These are phyloP conservation scores for Microsporum audouinii DNA, from an alignment of 2,329 filamentous ascomycete species.

Conservation along the genomic window DNA sequence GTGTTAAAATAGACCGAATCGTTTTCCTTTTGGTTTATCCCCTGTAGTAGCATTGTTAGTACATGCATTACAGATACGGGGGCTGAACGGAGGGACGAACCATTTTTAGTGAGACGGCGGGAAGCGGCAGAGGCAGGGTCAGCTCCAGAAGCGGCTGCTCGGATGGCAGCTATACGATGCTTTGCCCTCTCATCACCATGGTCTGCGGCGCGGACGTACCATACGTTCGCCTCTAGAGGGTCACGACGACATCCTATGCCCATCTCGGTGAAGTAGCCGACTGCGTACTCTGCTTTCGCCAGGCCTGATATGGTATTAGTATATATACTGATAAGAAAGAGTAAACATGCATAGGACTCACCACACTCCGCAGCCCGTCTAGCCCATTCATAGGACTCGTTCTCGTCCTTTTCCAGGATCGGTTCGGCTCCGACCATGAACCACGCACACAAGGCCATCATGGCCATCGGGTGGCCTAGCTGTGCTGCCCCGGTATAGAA, in stretches of 20 bases:
- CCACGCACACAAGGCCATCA: slow-evolving; percentile 99
- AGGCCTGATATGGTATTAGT: slow-evolving; percentile 27
- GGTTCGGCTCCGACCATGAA: slow-evolving; percentile 93
- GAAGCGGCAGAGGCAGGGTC: slow-evolving; percentile 19
- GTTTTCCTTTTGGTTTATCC: slow-evolving; percentile 16
- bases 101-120: slow-evolving; percentile 12
- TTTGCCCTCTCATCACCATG: slow-evolving; percentile 82
- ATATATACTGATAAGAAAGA: not conserved
- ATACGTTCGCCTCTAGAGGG: slow-evolving; percentile 91
- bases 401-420: slow-evolving; percentile 85
- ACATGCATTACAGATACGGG: not conserved
- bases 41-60: slow-evolving; percentile 2
- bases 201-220: slow-evolving; percentile 94
- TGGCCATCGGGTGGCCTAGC: slow-evolving; percentile 68
- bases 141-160: slow-evolving; percentile 59
- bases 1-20: slow-evolving; percentile 11
- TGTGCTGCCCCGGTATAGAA: slow-evolving; percentile 94
- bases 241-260: slow-evolving; percentile 91
- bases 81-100: slow-evolving; percentile 13
- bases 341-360: slow-evolving; percentile 35
- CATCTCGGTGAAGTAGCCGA: slow-evolving; percentile 97
- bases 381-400: slow-evolving; percentile 95
- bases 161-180: slow-evolving; percentile 74
- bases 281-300: slow-evolving; percentile 73
- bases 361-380: slow-evolving; percentile 73